Percentiles rank a stretch among this genome's conserved stretches.
Conservation (phyloP, 805 yeast genomes). For the Nematodospora valgi region DNA sequence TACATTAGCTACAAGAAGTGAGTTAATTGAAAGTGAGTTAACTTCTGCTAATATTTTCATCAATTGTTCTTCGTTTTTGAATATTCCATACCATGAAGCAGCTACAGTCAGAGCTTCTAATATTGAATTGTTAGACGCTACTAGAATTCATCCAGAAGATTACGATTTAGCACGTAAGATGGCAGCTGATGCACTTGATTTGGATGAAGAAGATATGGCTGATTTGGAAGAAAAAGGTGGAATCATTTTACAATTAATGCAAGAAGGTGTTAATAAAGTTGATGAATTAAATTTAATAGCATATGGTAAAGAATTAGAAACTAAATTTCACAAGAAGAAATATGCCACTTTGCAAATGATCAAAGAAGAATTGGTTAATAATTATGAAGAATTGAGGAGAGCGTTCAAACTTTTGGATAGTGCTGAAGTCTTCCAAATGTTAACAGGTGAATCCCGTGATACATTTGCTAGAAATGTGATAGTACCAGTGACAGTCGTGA, state of each 20-base stretch:
- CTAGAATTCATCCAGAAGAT: constrained; percentile 97
- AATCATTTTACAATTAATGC: constrained; percentile 68
- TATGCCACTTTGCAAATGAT: constrained; percentile 79
- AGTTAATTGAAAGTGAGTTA: constrained; percentile 76
- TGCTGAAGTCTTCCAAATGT: constrained; percentile 76
- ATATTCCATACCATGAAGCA: constrained; percentile 66
- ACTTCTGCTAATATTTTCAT: constrained; percentile 79
- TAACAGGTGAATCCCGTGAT: constrained; percentile 81
- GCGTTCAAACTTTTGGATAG: constrained; percentile 62
- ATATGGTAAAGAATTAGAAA: constrained; percentile 84
- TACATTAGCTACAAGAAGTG: constrained; percentile 63
- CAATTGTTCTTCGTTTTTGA: constrained; percentile 88
- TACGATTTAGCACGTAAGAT: constrained; percentile 93
- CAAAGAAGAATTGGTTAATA: constrained; percentile 80
- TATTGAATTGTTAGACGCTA: constrained; percentile 83
- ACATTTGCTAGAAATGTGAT: constrained; percentile 66
- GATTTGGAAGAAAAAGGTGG: constrained; percentile 74
- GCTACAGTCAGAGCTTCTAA: constrained; percentile 46
- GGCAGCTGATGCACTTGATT: constrained; percentile 97
- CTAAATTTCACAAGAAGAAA: constrained; percentile 66
- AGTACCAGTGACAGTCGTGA: constrained; percentile 69
- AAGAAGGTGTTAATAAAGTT: constrained; percentile 68
- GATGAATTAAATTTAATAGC: constrained; percentile 88
- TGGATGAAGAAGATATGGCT: constrained; percentile 89
- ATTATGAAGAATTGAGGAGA: constrained; percentile 82